phyloP scores from a whole-genome alignment of 2,329 filamentous ascomycete genomes.

The Metarhizium robertsii region DNA sequence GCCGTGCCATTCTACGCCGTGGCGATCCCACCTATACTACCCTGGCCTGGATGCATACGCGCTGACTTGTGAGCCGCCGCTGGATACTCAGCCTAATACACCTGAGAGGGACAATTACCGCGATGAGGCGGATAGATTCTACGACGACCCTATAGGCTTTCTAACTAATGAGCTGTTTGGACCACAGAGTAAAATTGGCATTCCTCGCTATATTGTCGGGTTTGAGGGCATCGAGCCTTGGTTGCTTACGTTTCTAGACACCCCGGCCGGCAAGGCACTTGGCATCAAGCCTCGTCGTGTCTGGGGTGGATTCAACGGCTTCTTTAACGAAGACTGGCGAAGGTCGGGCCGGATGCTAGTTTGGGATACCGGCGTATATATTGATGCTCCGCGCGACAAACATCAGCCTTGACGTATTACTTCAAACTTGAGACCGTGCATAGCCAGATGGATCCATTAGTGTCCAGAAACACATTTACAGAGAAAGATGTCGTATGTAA shows the following conservation, averaged over 20 bases:
- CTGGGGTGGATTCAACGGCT: conserved; percentile 50
- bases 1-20: conserved; percentile 93
- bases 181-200: conserved; percentile 8
- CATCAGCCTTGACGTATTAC: not conserved
- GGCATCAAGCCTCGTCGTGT: conserved; percentile 35
- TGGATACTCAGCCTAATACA: conserved; percentile 52
- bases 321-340: conserved; percentile 53
- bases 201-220: conserved; percentile 50
- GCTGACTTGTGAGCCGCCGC: conserved; percentile 80
- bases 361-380: conserved; percentile 41
- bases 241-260: conserved; percentile 35
- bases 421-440: not conserved
- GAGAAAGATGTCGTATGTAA: not conserved
- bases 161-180: conserved; percentile 42
- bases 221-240: conserved; percentile 48
- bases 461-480: not conserved
- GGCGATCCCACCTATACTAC: conserved; percentile 80
- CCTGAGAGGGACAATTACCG: conserved; percentile 59
- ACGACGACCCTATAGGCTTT: conserved; percentile 52
- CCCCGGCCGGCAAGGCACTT: conserved; percentile 27
- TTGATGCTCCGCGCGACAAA: not conserved
- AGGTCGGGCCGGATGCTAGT: conserved; percentile 48
- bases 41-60: conserved; percentile 70
- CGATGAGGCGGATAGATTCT: conserved; percentile 90
- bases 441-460: no score